Conservation (phyloP, 768 basidiomycete genomes). For the Dioszegia hungarica region DNA sequence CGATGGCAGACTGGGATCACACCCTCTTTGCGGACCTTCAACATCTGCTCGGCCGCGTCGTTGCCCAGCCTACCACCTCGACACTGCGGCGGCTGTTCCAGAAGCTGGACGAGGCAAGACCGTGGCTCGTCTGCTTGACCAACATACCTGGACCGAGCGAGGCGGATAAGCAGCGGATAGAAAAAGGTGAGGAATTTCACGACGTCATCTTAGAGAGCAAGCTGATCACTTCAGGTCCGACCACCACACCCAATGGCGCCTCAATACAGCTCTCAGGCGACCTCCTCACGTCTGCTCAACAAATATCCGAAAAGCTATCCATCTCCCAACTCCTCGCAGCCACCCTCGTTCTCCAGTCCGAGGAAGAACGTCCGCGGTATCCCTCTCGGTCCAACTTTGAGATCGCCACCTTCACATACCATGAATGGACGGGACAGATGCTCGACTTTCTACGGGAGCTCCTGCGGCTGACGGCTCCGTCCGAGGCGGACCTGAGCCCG, state of each 20-base stretch:
- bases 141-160: constrained; percentile 27
- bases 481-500: constrained; percentile 15
- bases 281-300: constrained; percentile 17
- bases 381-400: constrained; percentile 31
- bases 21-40: constrained; percentile 37
- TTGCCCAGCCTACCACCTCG: constrained; percentile 31
- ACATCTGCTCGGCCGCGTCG: constrained; percentile 27
- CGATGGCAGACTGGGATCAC: constrained; percentile 29
- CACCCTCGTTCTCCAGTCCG: constrained; percentile 31
- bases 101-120: constrained; percentile 33
- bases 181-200: constrained; percentile 36
- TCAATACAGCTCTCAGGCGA: constrained; percentile 27
- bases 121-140: constrained; percentile 31
- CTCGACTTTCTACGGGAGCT: constrained; percentile 33
- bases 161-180: constrained; percentile 29
- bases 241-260: constrained; percentile 22
- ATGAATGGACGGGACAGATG: constrained; percentile 23
- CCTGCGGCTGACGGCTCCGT: constrained; percentile 19
- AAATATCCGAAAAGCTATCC: constrained; percentile 24
- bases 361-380: constrained; percentile 23
- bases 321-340: constrained; percentile 36
- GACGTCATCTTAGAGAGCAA: background rate
- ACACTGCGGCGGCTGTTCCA: constrained; percentile 21
- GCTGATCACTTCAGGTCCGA: constrained; percentile 15
- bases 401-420: constrained; percentile 28